These are phyloP conservation scores for Corrigiola litoralis DNA, from an alignment of 179 eudicot species.

Conservation along the genomic window DNA sequence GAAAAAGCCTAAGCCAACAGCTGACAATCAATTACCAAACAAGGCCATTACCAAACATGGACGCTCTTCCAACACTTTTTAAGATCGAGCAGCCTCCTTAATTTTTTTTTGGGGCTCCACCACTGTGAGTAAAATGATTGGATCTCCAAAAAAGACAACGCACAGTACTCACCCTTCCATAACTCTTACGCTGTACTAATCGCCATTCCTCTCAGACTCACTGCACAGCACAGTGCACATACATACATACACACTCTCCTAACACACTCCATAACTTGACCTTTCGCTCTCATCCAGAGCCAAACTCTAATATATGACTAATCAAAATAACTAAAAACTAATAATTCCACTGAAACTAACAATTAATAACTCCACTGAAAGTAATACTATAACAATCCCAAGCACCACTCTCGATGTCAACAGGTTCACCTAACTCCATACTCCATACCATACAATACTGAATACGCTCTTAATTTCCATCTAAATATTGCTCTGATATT, in stretches of 20 bases:
- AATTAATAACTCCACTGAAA: neutral
- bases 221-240: too few species aligned
- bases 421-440: conserved; percentile 34
- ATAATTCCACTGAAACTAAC: neutral
- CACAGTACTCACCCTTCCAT: too few species aligned
- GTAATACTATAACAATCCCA: neutral
- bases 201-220: neutral
- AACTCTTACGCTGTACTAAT: neutral
- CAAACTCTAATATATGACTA: neutral
- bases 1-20: too few species aligned
- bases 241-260: neutral
- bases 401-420: conserved; percentile 25
- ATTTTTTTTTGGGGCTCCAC: too few species aligned
- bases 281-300: conserved; percentile 12
- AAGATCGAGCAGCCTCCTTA: too few species aligned
- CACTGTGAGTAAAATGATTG: too few species aligned
- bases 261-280: conserved; percentile 1
- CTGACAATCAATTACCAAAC: too few species aligned
- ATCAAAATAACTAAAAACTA: neutral
- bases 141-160: too few species aligned
- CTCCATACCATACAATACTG: neutral
- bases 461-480: neutral
- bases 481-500: neutral
- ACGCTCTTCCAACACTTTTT: too few species aligned
- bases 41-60: too few species aligned